Evolutionary conservation across 2,329 filamentous ascomycete species (phyloP).

Genomic region (Nothomitra cinnamomea): DNA sequence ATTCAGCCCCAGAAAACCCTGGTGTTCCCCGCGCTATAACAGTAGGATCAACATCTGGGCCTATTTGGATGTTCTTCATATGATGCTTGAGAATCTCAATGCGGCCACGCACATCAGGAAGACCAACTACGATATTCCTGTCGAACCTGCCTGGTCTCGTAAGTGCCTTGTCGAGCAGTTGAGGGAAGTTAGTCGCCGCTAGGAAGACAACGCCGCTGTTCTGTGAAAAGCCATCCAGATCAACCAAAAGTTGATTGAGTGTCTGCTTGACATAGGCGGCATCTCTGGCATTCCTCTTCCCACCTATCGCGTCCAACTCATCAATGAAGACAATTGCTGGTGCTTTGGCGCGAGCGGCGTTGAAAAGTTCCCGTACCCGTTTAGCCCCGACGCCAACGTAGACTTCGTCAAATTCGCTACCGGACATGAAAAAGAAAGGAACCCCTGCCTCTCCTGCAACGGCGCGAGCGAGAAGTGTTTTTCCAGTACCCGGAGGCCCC

Average conservation of each 20-base stretch:
- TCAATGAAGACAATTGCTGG: conserved; percentile 94
- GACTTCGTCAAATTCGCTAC: conserved; percentile 94
- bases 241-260: conserved; percentile 88
- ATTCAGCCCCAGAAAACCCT: conserved; percentile 84
- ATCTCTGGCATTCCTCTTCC: conserved; percentile 82
- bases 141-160: conserved; percentile 92
- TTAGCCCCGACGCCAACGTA: conserved; percentile 96
- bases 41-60: conserved; percentile 64
- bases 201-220: conserved; percentile 90
- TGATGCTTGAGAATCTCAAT: conserved; percentile 89
- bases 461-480: conserved; percentile 85
- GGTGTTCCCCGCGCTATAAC: conserved; percentile 74
- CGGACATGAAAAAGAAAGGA: conserved; percentile 99
- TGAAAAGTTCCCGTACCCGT: conserved; percentile 85
- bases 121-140: conserved; percentile 70
- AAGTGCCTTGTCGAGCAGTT: conserved; percentile 84
- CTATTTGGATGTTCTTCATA: conserved; percentile 74
- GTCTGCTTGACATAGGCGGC: conserved; percentile 95
- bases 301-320: conserved; percentile 84
- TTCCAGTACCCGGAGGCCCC: conserved; percentile 91
- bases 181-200: conserved; percentile 88
- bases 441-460: conserved; percentile 95
- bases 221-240: conserved; percentile 93
- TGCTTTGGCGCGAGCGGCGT: conserved; percentile 65
- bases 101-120: conserved; percentile 86